phyloP scores from a whole-genome alignment of 2,329 filamentous ascomycete species.

The Cladobotryum protrusum region DNA sequence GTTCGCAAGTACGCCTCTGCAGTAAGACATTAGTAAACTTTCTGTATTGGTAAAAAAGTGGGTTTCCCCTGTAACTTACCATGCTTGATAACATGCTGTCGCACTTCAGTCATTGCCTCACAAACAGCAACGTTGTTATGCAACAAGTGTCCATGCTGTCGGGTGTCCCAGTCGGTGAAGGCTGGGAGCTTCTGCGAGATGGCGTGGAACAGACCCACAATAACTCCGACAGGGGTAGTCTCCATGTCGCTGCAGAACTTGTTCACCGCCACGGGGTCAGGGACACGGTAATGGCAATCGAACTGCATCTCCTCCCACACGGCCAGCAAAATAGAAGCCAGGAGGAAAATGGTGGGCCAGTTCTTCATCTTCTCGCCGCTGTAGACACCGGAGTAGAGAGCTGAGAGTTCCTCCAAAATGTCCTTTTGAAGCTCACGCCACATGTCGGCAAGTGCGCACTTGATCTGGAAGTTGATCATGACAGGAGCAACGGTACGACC shows the following conservation, averaged over 20 bases:
- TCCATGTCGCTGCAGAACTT: conserved; percentile 99
- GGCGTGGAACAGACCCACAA: conserved; percentile 93
- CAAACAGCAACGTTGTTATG: conserved; percentile 90
- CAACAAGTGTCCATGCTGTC: conserved; percentile 82
- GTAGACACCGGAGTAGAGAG: conserved; percentile 95
- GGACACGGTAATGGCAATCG: conserved; percentile 91
- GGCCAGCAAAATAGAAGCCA: conserved; percentile 84
- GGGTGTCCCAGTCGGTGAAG: conserved; percentile 90
- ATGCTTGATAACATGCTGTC: conserved; percentile 86
- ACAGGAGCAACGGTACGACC: conserved; percentile 90
- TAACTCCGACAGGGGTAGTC: conserved; percentile 88
- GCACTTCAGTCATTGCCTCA: conserved; percentile 93
- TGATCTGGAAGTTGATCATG: conserved; percentile 99
- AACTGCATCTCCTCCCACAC: conserved; percentile 99
- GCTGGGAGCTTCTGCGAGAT: conserved; percentile 94
- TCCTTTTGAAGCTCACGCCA: conserved; percentile 97
- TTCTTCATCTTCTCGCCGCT: conserved; percentile 96
- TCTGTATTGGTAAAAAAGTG: too few relatives aligned
- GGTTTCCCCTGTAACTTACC: conserved; percentile 51
- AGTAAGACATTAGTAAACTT: conserved; percentile 17
- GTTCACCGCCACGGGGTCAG: conserved; percentile 74
- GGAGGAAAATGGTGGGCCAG: conserved; percentile 98
- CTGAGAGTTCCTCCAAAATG: conserved; percentile 86
- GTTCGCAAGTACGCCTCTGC: conserved; percentile 80
- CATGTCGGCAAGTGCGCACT: conserved; percentile 94